Evolutionary conservation across 345 rosid species (phyloP).

Genomic region (Syzygium oleosum): DNA sequence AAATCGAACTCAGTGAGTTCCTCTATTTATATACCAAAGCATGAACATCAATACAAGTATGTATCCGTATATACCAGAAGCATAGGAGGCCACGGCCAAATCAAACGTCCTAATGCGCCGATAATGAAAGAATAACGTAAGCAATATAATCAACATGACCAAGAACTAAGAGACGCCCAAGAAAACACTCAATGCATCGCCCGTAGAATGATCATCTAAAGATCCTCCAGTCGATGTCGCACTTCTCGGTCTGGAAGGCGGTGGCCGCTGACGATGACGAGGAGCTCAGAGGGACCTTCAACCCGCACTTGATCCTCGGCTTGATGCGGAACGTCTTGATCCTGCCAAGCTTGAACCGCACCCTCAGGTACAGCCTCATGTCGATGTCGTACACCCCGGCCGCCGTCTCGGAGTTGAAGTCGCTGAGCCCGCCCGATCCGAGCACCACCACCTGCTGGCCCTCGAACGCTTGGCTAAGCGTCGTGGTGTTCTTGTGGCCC

Average conservation of each 20-base stretch:
- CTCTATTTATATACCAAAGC: not conserved
- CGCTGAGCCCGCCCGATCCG: not conserved
- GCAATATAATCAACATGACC: not conserved
- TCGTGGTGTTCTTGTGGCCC: slow-evolving; percentile 20
- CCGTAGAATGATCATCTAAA: not conserved
- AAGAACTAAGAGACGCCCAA: not conserved
- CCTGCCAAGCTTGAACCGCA: slow-evolving; percentile 14
- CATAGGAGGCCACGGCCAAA: not conserved
- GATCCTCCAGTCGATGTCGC: slow-evolving; percentile 12
- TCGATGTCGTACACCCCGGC: slow-evolving; percentile 12
- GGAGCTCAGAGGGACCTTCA: slow-evolving; percentile 13
- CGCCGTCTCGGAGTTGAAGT: slow-evolving; percentile 2
- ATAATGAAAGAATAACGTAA: not conserved
- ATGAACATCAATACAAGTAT: not conserved
- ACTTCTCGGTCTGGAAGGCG: slow-evolving; percentile 6
- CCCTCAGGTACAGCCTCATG: slow-evolving; percentile 16
- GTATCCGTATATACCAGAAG: not conserved
- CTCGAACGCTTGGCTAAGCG: not conserved
- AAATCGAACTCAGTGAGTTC: not conserved
- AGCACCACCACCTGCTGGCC: slow-evolving; percentile 9
- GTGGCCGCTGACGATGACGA: not conserved
- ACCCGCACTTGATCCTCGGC: slow-evolving; percentile 17
- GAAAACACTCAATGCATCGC: not conserved
- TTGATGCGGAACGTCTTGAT: slow-evolving; percentile 11
- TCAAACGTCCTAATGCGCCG: not conserved